A percentile compares a stretch with the other conserved stretches of the same genome.
Evolutionary conservation across 495 filamentous ascomycete species (phyloP).

Genomic region (Glarea lozoyensis): DNA sequence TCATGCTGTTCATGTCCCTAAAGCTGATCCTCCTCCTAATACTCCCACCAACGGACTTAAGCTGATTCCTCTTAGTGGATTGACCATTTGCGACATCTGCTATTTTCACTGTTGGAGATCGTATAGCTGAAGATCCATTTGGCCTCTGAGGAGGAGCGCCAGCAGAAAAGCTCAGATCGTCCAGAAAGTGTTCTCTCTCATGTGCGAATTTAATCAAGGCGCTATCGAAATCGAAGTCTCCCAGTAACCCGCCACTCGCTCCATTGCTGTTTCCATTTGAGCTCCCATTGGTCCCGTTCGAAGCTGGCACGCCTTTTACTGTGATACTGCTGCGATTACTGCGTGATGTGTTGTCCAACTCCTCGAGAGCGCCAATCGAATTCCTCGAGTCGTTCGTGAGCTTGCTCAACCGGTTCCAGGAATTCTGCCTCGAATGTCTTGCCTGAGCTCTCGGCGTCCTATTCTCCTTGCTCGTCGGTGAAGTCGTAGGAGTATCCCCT

Average conservation of each 20-base stretch:
- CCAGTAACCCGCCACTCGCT: slow-evolving; percentile 23
- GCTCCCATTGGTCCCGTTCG: too few species aligned
- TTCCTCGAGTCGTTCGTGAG: slow-evolving; percentile 52
- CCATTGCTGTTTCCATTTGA: slow-evolving; percentile 18
- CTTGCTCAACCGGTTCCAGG: slow-evolving; percentile 55
- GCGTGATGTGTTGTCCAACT: slow-evolving; percentile 49
- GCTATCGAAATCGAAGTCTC: slow-evolving; percentile 83
- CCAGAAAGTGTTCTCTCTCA: slow-evolving; percentile 86
- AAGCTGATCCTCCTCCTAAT: slow-evolving; percentile 82
- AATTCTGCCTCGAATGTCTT: slow-evolving; percentile 52
- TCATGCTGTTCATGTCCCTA: slow-evolving; percentile 89
- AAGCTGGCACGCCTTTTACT: slow-evolving; percentile 48
- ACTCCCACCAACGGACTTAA: slow-evolving; percentile 55
- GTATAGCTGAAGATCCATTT: slow-evolving; percentile 49
- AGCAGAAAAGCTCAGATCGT: slow-evolving; percentile 83
- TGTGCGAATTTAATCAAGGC: slow-evolving; percentile 89
- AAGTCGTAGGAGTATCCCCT: slow-evolving; percentile 42
- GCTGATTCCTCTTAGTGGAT: slow-evolving; percentile 39
- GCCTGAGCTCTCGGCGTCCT: slow-evolving; percentile 43
- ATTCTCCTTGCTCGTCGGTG: slow-evolving; percentile 21
- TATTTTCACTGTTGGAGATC: slow-evolving; percentile 70
- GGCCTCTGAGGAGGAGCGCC: slow-evolving; percentile 67
- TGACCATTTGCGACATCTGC: slow-evolving; percentile 54
- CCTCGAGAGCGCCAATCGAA: slow-evolving; percentile 57
- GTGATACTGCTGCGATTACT: slow-evolving; percentile 89